Percentiles rank a stretch among this genome's conserved stretches.
phyloP scores from a whole-genome alignment of 2,329 filamentous ascomycete species.

The Clonostachys chloroleuca region DNA sequence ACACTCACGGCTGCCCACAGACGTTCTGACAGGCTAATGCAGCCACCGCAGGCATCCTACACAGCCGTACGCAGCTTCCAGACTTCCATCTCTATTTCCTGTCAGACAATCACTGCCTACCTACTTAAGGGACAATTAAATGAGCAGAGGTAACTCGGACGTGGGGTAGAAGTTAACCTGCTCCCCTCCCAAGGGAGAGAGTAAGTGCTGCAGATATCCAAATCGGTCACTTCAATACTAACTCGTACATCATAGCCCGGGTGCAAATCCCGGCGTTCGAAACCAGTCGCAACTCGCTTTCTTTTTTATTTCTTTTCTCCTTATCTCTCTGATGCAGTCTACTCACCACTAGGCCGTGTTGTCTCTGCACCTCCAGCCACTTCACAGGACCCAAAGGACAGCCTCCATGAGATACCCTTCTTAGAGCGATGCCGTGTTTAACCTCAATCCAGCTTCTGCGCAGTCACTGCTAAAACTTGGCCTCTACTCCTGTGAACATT shows the following conservation, averaged over 20 bases:
- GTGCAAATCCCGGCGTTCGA: conserved; percentile 18
- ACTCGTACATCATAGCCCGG: conserved; percentile 4
- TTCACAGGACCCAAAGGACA: no score
- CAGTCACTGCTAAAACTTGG: no score
- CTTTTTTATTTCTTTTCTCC: conserved; percentile 5
- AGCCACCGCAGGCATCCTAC: background rate
- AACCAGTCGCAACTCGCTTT: conserved; percentile 2
- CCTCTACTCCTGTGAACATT: no score
- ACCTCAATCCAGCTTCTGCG: no score
- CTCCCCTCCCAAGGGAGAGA: conserved; percentile 16
- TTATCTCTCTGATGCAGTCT: background rate
- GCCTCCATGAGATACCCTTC: no score
- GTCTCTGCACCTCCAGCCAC: no score
- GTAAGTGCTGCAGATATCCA: conserved; percentile 6
- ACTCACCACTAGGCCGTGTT: no score
- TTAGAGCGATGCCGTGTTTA: no score
- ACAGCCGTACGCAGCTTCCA: background rate
- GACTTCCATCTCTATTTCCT: background rate
- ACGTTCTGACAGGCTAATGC: background rate
- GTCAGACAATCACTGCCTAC: background rate
- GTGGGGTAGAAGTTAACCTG: conserved; percentile 16
- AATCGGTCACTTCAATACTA: no score
- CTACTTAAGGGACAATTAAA: background rate
- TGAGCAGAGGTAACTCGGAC: conserved; percentile 6
- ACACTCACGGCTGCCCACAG: no score